These are phyloP conservation scores for Vickermania ingenoplastis DNA, from an alignment of 208 protist species.

Conservation along the genomic window DNA sequence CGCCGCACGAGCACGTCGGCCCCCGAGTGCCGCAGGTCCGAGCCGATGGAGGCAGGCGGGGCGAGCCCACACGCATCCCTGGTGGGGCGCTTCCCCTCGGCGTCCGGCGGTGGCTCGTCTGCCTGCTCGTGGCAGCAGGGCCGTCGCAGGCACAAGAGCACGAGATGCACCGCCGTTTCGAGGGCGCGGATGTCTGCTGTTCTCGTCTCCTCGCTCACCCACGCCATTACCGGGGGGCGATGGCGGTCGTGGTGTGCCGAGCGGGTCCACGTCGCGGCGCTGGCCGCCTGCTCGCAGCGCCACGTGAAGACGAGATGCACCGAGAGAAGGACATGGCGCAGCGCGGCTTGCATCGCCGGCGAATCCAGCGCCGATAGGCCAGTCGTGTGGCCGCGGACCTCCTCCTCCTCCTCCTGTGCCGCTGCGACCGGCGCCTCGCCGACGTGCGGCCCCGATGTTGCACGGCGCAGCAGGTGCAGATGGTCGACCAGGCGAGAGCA, in stretches of 20 bases:
- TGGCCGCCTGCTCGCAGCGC: neutral
- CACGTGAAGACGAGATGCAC: neutral
- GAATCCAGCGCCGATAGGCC: conserved; percentile 14
- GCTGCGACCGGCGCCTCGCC: neutral
- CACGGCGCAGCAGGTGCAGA: neutral
- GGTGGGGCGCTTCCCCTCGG: too few species aligned
- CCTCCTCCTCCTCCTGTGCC: neutral
- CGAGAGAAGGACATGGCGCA: conserved; percentile 19
- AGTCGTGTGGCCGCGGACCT: neutral
- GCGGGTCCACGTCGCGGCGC: neutral
- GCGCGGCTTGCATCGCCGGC: conserved; percentile 14
- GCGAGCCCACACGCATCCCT: too few species aligned
- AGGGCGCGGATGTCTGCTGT: conserved; percentile 2
- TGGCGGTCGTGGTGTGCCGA: too few species aligned
- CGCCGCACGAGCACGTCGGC: too few species aligned
- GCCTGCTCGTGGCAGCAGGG: too few species aligned
- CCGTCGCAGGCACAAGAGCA: conserved; percentile 8
- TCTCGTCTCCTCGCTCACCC: too few species aligned
- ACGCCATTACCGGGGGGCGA: neutral
- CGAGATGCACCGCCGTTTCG: conserved; percentile 4
- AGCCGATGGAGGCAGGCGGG: too few species aligned
- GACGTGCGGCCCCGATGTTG: too few species aligned
- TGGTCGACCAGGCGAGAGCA: neutral
- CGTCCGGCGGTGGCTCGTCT: too few species aligned
- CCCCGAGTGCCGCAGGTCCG: too few species aligned